Base-by-base conservation (phyloP, 108 stramenopile species). In the Fistulifera pelliculosa region DNA sequence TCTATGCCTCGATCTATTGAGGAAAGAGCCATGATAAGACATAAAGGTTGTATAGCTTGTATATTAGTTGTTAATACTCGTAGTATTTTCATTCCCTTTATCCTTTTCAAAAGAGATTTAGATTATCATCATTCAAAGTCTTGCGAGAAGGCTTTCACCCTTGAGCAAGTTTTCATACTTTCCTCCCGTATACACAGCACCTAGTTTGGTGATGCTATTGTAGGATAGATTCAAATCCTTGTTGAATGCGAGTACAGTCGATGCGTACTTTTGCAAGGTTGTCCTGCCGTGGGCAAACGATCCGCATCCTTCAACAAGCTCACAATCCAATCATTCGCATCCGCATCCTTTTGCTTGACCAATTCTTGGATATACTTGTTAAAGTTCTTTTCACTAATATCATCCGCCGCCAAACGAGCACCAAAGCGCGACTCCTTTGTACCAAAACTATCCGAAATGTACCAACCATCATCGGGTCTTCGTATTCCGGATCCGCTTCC, bases 401-500 rank as follows among this genome's bases (percentile, higher is more conserved):
- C 57, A 28, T 64, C 67, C 38, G 67, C 58, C 39, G 61, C 74
- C 18, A 83, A 70, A 26, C 75, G 58, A 21, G 73, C 68, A 15
- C 90, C 90, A 63, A 87, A 87, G 16, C 75, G 66, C 45, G 83
- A 69, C n/a, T 91, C 85, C 13, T 71, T 65, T 0, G 76, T 71
- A 11, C 90, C 90, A 61, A 91, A 91, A 39, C 75, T 77, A 62
- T 91, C 90, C 38, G 83, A 85, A 61, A 91, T 91, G 73, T 91
- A 91, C 75, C 79, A 81, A 38, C 77, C 90, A 59, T 85, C 90
- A 65, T 91, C 89, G 75, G 77, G 47, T 83, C 82, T 25, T 75
- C 79, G 22, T 73, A 77, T 28, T 62, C 69, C 23, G 71, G 80
- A 61, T 74, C 74, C 14, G 41, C 43, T 22, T 68, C 60, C 17